phyloP scores from a whole-genome alignment of 2,329 filamentous ascomycete genomes.

The Clonostachys rhizophaga region DNA sequence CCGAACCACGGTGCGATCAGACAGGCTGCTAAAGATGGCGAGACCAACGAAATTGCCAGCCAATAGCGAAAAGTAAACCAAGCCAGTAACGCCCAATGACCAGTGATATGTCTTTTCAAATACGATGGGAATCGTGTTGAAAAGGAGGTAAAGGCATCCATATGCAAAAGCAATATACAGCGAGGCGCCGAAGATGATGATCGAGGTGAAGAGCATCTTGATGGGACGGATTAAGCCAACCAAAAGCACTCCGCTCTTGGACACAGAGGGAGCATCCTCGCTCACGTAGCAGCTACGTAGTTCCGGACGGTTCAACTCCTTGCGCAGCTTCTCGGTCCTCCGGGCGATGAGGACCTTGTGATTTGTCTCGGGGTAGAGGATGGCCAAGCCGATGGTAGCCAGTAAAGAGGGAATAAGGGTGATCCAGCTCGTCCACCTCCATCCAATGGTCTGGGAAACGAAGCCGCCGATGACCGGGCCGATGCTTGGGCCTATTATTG shows the following conservation, averaged over 20 bases:
- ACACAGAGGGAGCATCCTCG: slow-evolving; percentile 11
- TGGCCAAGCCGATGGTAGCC: slow-evolving; percentile 13
- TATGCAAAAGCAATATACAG: slow-evolving; percentile 47
- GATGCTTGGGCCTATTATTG: slow-evolving; percentile 49
- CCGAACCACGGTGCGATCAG: slow-evolving; percentile 36
- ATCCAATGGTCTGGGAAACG: slow-evolving; percentile 40
- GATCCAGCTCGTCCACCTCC: slow-evolving; percentile 50
- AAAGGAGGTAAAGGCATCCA: slow-evolving; percentile 47
- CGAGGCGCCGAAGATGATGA: slow-evolving; percentile 38
- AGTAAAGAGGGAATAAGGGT: slow-evolving; percentile 36
- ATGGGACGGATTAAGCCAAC: slow-evolving; percentile 51
- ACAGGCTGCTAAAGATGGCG: slow-evolving; percentile 31
- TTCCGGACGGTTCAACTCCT: slow-evolving; percentile 35
- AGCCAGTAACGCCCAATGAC: slow-evolving; percentile 36
- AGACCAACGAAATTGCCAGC: slow-evolving; percentile 34
- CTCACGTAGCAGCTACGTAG: slow-evolving; percentile 39
- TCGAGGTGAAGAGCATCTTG: slow-evolving; percentile 44
- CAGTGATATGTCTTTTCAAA: slow-evolving; percentile 43
- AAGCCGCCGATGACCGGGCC: slow-evolving; percentile 45
- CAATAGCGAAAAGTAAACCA: slow-evolving; percentile 43
- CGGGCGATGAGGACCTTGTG: slow-evolving; percentile 42
- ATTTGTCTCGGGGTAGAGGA: slow-evolving; percentile 31
- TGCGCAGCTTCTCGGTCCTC: slow-evolving; percentile 38
- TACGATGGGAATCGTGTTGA: slow-evolving; percentile 47
- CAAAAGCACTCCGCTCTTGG: slow-evolving; percentile 13